phyloP scores from a whole-genome alignment of 2,329 filamentous ascomycete genomes.

The Corinectria fuckeliana region DNA sequence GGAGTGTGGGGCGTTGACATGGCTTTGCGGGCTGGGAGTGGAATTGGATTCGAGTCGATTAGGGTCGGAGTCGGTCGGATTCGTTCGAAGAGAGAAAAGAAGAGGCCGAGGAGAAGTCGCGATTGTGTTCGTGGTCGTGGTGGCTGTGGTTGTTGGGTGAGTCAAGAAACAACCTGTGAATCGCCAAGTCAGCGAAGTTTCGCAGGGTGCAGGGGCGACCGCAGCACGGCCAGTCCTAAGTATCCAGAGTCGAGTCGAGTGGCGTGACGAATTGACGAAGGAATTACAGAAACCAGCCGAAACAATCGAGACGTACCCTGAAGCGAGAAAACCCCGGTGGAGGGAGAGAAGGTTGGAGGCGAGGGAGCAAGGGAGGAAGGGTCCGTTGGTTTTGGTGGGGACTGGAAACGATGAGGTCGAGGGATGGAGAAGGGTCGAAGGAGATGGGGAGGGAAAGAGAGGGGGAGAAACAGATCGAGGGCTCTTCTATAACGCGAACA shows the following conservation, averaged over 20 bases:
- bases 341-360: constrained; percentile 1
- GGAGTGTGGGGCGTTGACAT: constrained; percentile 42
- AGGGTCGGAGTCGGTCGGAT: constrained; percentile 19
- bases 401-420: constrained; percentile 7
- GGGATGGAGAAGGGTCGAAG: constrained; percentile 9
- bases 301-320: constrained; percentile 1
- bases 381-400: neutral
- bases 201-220: neutral
- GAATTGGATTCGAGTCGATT: constrained; percentile 29
- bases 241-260: neutral
- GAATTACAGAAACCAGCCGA: no score
- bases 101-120: neutral
- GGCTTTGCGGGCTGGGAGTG: constrained; percentile 35
- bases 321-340: neutral
- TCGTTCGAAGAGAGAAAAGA: constrained; percentile 2
- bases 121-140: neutral
- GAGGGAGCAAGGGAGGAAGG: constrained; percentile 18
- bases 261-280: neutral
- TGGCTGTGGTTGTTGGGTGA: neutral
- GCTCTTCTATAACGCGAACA: constrained; percentile 47
- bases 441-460: constrained; percentile 15
- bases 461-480: constrained; percentile 26
- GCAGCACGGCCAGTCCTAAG: neutral
- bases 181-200: neutral
- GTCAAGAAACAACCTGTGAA: neutral